Percentiles rank a stretch among this genome's conserved stretches.
phyloP scores from a whole-genome alignment of 2,329 filamentous ascomycete species.

The Penicillium sp. region DNA sequence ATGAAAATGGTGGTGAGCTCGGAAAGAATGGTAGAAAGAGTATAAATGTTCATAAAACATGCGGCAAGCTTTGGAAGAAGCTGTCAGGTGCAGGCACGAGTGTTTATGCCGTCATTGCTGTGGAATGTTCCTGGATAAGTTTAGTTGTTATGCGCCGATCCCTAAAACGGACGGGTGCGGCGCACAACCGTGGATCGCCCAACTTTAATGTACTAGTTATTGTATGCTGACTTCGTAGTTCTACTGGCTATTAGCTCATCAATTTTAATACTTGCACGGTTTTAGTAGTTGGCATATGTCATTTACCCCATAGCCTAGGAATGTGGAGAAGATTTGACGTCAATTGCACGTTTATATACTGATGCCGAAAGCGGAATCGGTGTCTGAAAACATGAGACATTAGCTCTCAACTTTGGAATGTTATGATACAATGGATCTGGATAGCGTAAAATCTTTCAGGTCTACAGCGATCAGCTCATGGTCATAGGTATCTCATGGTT shows the following conservation, averaged over 20 bases:
- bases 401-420: no score
- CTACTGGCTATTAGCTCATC: no score
- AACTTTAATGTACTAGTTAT: not conserved
- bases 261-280: not conserved
- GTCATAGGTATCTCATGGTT: no score
- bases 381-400: not conserved
- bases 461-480: no score
- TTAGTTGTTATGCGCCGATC: slow-evolving; percentile 4
- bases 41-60: no score
- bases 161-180: not conserved
- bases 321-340: not conserved
- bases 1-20: not conserved
- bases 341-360: not conserved
- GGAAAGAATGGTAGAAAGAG: no score
- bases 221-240: no score
- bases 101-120: slow-evolving; percentile 12
- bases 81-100: not conserved
- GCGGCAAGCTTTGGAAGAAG: not conserved
- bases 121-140: slow-evolving; percentile 6
- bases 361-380: not conserved
- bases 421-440: no score
- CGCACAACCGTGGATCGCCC: not conserved
- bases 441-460: no score
- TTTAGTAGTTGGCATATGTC: not conserved
- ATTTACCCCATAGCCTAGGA: not conserved